These are phyloP conservation scores for Diaporthe humulicola DNA, from an alignment of 2,329 filamentous ascomycete species.

Conservation along the genomic window DNA sequence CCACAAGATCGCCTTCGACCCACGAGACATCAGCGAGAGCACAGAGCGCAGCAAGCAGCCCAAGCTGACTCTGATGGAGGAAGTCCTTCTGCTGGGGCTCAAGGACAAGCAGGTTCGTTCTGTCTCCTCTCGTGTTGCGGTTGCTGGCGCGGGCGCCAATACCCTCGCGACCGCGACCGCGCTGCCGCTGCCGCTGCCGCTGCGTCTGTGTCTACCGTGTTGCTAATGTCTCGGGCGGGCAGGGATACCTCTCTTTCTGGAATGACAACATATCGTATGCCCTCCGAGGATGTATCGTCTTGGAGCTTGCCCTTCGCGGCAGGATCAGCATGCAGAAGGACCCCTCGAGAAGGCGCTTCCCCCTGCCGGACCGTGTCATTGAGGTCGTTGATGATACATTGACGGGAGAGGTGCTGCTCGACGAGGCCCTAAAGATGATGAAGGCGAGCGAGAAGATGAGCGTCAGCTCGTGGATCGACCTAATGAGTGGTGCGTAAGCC, in stretches of 20 bases:
- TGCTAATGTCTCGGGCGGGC: conserved; percentile 42
- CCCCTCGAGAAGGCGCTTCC: conserved; percentile 89
- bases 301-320: conserved; percentile 95
- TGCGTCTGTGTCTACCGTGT: conserved; percentile 9
- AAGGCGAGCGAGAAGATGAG: conserved; percentile 99
- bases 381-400: conserved; percentile 97
- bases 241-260: conserved; percentile 99
- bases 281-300: conserved; percentile 95
- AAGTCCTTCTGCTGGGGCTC: conserved; percentile 92
- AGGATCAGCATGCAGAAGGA: conserved; percentile 99
- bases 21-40: conserved; percentile 96
- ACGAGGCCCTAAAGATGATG: conserved; percentile 99
- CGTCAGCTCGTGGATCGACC: conserved; percentile 97
- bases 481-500: conserved; percentile 90
- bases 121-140: background rate
- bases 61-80: conserved; percentile 98
- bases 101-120: conserved; percentile 95
- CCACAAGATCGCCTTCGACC: conserved; percentile 98
- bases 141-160: background rate
- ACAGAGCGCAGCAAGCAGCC: conserved; percentile 97
- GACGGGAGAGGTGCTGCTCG: conserved; percentile 95
- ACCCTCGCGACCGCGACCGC: background rate
- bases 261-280: conserved; percentile 99
- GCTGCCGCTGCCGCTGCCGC: background rate
- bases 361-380: conserved; percentile 91